Conservation (phyloP, 2,329 filamentous ascomycete species). For the Colletotrichum endophyticum region DNA sequence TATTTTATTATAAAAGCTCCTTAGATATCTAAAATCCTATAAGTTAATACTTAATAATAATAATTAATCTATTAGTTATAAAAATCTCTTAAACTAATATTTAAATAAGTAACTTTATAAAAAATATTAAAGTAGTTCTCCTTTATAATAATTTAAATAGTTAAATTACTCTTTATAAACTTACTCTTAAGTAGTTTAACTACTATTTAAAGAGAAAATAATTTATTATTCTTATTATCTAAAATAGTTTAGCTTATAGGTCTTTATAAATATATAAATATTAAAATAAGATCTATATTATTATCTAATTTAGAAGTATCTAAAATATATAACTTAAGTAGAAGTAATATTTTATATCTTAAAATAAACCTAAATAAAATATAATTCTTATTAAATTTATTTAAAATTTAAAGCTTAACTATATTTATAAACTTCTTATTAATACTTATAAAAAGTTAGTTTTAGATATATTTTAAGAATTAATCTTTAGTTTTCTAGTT, state of each 20-base stretch:
- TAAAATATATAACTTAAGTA: too few relatives aligned
- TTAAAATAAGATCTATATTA: too few relatives aligned
- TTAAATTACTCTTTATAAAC: background rate
- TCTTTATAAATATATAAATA: too few relatives aligned
- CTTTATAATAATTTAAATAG: background rate
- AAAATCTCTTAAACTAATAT: background rate
- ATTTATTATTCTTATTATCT: background rate
- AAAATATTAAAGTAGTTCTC: background rate
- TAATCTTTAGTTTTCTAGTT: too few relatives aligned
- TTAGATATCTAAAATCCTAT: background rate
- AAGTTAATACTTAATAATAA: background rate
- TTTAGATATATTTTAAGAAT: too few relatives aligned
- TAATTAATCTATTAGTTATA: background rate
- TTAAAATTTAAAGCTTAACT: too few relatives aligned
- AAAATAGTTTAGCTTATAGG: too few relatives aligned
- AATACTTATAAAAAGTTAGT: too few relatives aligned
- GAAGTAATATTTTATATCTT: rapidly evolving
- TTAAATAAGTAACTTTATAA: background rate
- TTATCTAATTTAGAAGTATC: too few relatives aligned
- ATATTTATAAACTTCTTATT: too few relatives aligned
- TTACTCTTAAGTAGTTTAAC: background rate
- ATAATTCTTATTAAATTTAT: rapidly evolving
- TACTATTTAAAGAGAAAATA: background rate
- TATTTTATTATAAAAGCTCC: background rate
- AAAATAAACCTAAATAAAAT: too few relatives aligned